These are phyloP conservation scores for Lepraria neglecta DNA, from an alignment of 495 filamentous ascomycete genomes.

Conservation along the genomic window DNA sequence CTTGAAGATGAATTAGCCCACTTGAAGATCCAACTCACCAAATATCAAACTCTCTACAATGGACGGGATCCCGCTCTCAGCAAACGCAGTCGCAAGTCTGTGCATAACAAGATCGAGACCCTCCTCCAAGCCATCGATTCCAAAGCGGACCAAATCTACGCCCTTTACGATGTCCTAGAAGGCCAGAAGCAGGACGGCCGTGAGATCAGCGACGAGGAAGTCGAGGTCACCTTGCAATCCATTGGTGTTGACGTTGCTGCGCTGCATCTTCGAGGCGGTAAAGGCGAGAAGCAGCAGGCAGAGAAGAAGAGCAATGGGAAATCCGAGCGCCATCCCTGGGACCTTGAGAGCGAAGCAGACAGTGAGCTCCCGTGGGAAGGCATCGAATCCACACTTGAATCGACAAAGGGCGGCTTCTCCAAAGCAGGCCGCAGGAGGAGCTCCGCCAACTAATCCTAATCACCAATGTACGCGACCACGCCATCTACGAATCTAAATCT, in stretches of 20 bases:
- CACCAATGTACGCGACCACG: background rate
- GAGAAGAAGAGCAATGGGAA: background rate
- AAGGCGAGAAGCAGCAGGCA: constrained; percentile 5
- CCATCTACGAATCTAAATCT: background rate
- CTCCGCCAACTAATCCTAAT: constrained; percentile 7
- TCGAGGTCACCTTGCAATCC: constrained; percentile 61
- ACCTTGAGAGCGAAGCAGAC: constrained; percentile 26
- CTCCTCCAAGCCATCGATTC: constrained; percentile 60
- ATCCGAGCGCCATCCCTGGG: constrained; percentile 20
- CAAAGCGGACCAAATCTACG: constrained; percentile 84
- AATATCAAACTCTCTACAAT: constrained; percentile 56
- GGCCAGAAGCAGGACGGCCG: constrained; percentile 62
- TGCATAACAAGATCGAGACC: constrained; percentile 59
- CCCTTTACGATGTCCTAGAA: constrained; percentile 83
- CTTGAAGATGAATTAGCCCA: constrained; percentile 79
- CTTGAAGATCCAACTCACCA: constrained; percentile 59
- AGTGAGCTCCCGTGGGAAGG: constrained; percentile 46
- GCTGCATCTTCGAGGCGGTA: constrained; percentile 16
- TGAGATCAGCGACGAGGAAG: constrained; percentile 57
- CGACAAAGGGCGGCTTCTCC: constrained; percentile 29
- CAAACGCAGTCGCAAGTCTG: constrained; percentile 59
- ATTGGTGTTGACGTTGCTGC: constrained; percentile 44
- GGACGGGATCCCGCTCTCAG: constrained; percentile 61
- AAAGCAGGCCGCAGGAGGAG: constrained; percentile 14
- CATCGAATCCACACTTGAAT: constrained; percentile 46